These are phyloP conservation scores for Sicyos baderoa DNA, from an alignment of 306 rosid species.

Conservation along the genomic window DNA sequence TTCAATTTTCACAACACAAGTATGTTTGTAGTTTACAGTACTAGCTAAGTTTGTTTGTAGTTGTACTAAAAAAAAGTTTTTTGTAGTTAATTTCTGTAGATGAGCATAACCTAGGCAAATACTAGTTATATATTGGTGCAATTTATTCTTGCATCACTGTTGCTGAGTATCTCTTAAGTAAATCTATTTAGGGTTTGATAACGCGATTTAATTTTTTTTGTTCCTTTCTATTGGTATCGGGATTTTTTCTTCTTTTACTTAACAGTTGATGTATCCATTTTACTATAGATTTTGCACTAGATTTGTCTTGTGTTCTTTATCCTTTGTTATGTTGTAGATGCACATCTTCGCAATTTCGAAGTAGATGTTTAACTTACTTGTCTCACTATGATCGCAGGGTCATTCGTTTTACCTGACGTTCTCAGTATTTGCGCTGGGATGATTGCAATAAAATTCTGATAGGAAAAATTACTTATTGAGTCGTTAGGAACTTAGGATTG, in stretches of 20 bases:
- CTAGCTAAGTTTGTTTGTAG: no score
- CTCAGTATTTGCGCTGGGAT: slow-evolving; percentile 52
- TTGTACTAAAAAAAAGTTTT: no score
- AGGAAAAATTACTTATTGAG: slow-evolving; percentile 40
- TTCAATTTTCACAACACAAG: not conserved
- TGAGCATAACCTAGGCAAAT: not conserved
- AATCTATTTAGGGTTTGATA: not conserved
- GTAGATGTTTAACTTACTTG: slow-evolving; percentile 59
- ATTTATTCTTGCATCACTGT: not conserved
- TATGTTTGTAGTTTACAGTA: no score
- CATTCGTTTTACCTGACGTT: slow-evolving; percentile 51
- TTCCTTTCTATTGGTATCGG: not conserved
- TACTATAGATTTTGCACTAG: not conserved
- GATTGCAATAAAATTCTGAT: slow-evolving; percentile 44
- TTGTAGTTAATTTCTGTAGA: no score
- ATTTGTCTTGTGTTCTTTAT: slow-evolving; percentile 4
- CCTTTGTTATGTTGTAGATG: slow-evolving; percentile 22
- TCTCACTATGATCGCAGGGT: slow-evolving; percentile 92
- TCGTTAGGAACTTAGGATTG: slow-evolving; percentile 25
- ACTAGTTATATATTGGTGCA: not conserved
- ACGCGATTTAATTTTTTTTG: not conserved
- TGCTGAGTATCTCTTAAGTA: not conserved
- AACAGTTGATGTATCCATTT: not conserved
- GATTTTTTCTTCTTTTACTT: not conserved
- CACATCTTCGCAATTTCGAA: slow-evolving; percentile 29